Base-by-base conservation (phyloP, 768 basidiomycete species). In the Russula olivacea region DNA sequence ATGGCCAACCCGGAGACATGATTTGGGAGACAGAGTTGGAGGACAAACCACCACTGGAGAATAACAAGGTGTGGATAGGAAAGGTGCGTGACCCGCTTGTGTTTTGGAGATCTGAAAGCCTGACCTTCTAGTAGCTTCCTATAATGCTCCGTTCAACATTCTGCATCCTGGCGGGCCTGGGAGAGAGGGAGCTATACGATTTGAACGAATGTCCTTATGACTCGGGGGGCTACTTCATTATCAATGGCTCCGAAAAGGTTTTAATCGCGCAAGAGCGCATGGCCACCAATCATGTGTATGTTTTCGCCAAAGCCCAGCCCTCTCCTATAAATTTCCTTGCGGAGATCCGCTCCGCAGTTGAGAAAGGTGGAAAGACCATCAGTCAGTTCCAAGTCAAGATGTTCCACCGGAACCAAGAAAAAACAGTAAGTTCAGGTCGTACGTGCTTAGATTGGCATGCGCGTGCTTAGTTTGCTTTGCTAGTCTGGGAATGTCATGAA, bases 211-310 rank as follows among this genome's bases (percentile, higher is more conserved):
- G 97, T 72, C 96, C 96, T 6, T 96, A 95, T 71, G 97, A 99
- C 75, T 93, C 94, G 43, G 97, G 97, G 74, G 97, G 97, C 54
- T 99, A 99, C 74, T 99, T 99, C 74, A 93, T 99, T 72, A 98
- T 99, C 78, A 98, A 98, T 69, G 97, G 97, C 14, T 98, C 97
- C 2, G 97, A 99, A 74, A 99, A 99, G 75, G 97, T 99, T n/a
- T 80, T 99, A 65, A 99, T 99, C 74, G 97, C 97, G 1, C 97
- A 99, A 74, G 97, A 99, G 74, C 87, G 97, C 57, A 98, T 98
- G 95, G 96, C 97, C 11, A 95, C 93, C 25, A 99, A 99, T 77
- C 95, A 97, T 71, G 97, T 99, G 68, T 99, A 98, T 75, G 94
- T 98, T 57, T 99, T 99, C 71, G 93, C 95, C 56, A 99, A 98